Base-by-base conservation (phyloP, 2,329 filamentous ascomycete genomes). In the Neonectria punicea region DNA sequence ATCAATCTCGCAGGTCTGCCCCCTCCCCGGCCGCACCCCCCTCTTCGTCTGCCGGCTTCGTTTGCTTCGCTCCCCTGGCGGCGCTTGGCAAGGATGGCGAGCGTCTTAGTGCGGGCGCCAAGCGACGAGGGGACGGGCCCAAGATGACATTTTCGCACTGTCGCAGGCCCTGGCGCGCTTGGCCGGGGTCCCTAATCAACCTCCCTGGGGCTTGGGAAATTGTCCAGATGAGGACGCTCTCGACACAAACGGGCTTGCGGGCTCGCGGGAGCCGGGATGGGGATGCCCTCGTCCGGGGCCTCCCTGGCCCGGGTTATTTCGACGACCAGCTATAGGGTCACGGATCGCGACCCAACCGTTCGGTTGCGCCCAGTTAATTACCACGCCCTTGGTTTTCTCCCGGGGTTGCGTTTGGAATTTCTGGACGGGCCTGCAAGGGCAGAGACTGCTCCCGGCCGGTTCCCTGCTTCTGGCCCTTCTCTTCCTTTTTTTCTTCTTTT, bases 321-420 rank as follows among this genome's bases (percentile, higher is more conserved):
- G 6, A 20, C 18, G 25, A 47, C 46, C 36, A 39, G 36, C 36
- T 39, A 39, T 16, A 39, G 36, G 46, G 28, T 53, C 60, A 28
- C 20, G 18, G 8, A 53, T 65, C 54, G 62, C 55, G 68, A 73
- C 71, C 71, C 71, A 73, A 71, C 67, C 63, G 59, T 63, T 69
- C 67, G 71, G 71, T 70, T 71, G 63, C 65, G 68, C 64, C 68
- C 61, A 53, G 36, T 60, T 65, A 74, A 73, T 73, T 74, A 73
- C 68, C 58, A 56, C 36, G 36, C 51, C 53, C 54, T 56, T 51
- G 59, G 25, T 5, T 28, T 14, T 5, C 39, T 41, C 30, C 20
- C 5, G 36, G 53, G 56, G 34, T 25, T 7, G 44, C 39, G 34
- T 51, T 58, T 58, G 9, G 10, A 20, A 10, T 34, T 5, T 13